Evolutionary conservation across 2,329 filamentous ascomycete genomes (phyloP), one percentile per base, ranked within the genome.

Genomic region (Cadophora malorum): DNA sequence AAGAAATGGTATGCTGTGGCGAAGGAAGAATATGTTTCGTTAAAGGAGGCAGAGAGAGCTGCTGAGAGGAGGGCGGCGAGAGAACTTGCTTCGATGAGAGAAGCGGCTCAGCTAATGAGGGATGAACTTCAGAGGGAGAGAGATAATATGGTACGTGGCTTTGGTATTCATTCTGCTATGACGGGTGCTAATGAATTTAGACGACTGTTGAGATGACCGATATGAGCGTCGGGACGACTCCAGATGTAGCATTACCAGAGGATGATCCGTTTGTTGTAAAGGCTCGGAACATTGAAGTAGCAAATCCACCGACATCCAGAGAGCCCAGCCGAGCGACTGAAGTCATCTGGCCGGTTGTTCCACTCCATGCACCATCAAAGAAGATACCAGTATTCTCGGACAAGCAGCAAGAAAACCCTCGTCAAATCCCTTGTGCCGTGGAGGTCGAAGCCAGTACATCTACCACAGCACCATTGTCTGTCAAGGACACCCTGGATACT

Each of bases 1-100:
- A 41, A 19, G 7, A 59, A 41, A 41, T 68, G 66, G 66, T 41
- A 38, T n/a, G n/a, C 33, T 14, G 55, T 23, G 9, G 55, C 55
- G 31, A 41, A 59, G 6, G 4, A 59, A 41, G 31, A 59, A 41
- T 31, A 59, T 19, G 33, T 38, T 21, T 10, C 19, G 4, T 12
- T 41, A 8, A 14, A 19, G 12, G 31, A 41, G 55, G 33, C 7
- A 8, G 55, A 59, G 19, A 59, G 35, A 25, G 19, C 12, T 38
- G 55, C 12, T 38, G 55, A 31, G 21, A 23, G 19, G 31, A 59
- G 55, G 7, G 14, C 35, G 10, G 28, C 38, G 50, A 47, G 53
- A 21, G 62, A 47, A 25, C 21, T 64, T 23, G 23, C 35, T 28
- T 25, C 16, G 21, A 41, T 63, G 47, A 23, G 31, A 19, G 61